These are phyloP conservation scores for Kodamaea sp. DNA, from an alignment of 1,139 yeast species.

Conservation along the genomic window DNA sequence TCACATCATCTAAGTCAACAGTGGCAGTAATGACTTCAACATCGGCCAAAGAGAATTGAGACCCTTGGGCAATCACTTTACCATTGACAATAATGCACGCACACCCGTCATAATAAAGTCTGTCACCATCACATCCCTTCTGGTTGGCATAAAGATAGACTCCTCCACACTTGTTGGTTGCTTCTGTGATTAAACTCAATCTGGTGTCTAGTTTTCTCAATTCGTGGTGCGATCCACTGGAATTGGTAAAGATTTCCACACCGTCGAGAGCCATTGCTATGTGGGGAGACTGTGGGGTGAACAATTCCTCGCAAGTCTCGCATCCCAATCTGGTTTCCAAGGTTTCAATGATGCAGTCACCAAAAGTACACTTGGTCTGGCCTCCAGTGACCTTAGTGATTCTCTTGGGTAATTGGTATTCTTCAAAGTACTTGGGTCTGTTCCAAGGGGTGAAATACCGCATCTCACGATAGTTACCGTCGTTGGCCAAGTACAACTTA, in stretches of 20 bases:
- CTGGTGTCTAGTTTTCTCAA: slow-evolving; percentile 85
- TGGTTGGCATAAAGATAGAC: slow-evolving; percentile 91
- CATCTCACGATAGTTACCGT: slow-evolving; percentile 98
- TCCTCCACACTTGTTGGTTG: slow-evolving; percentile 96
- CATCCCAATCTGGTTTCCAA: slow-evolving; percentile 88
- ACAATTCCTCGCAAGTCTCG: slow-evolving; percentile 96
- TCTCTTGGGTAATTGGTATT: slow-evolving; percentile 66
- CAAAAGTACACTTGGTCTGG: slow-evolving; percentile 71
- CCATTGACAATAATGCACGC: slow-evolving; percentile 94
- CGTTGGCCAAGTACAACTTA: slow-evolving; percentile 88
- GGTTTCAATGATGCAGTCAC: slow-evolving; percentile 86
- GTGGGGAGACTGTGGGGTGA: slow-evolving; percentile 96
- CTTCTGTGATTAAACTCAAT: slow-evolving; percentile 81
- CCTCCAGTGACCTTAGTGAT: slow-evolving; percentile 65
- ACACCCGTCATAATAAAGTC: slow-evolving; percentile 95
- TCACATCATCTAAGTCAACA: slow-evolving; percentile 86
- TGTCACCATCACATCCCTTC: slow-evolving; percentile 97
- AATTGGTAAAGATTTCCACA: slow-evolving; percentile 91
- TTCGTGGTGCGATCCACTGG: slow-evolving; percentile 96
- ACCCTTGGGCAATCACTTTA: slow-evolving; percentile 85
- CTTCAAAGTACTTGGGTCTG: slow-evolving; percentile 72
- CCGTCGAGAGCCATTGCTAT: slow-evolving; percentile 91
- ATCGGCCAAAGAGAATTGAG: slow-evolving; percentile 84
- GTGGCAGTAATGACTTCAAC: slow-evolving; percentile 95
- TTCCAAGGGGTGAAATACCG: slow-evolving; percentile 95